A percentile compares a stretch with the other conserved stretches of the same genome.
These are phyloP conservation scores for Candida odintsovae DNA, from an alignment of 805 yeast genomes.

Conservation along the genomic window DNA sequence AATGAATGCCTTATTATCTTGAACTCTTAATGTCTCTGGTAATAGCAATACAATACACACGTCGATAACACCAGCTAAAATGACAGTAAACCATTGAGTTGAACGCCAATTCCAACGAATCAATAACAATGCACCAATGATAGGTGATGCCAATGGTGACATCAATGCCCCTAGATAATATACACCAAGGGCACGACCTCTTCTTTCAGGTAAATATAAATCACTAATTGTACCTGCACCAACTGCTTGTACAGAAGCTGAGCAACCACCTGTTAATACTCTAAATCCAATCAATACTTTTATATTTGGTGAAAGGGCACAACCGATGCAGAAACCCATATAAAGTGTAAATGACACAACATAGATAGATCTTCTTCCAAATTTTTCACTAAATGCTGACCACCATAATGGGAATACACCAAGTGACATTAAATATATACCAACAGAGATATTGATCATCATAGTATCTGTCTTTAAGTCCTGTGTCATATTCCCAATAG, in stretches of 20 bases:
- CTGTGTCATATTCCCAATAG: constrained; percentile 51
- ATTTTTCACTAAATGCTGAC: constrained; percentile 71
- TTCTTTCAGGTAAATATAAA: constrained; percentile 53
- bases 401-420: constrained; percentile 89
- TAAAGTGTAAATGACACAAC: constrained; percentile 59
- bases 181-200: constrained; percentile 77
- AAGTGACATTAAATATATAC: constrained; percentile 64
- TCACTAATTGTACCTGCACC: constrained; percentile 89
- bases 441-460: constrained; percentile 72
- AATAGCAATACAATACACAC: constrained; percentile 46
- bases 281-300: constrained; percentile 62
- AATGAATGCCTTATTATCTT: constrained; percentile 46
- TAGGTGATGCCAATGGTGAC: constrained; percentile 79
- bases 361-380: constrained; percentile 73
- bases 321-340: constrained; percentile 64
- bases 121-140: constrained; percentile 71
- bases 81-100: constrained; percentile 79
- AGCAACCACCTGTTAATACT: constrained; percentile 69
- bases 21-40: constrained; percentile 71
- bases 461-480: constrained; percentile 52
- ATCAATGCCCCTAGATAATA: constrained; percentile 76
- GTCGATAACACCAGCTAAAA: constrained; percentile 51
- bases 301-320: constrained; percentile 59
- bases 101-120: constrained; percentile 81
- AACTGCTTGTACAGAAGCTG: constrained; percentile 82